A percentile compares a stretch with the other conserved stretches of the same genome.
phyloP scores from a whole-genome alignment of 2,329 filamentous ascomycete genomes.

The Aureobasidium mangrovei region DNA sequence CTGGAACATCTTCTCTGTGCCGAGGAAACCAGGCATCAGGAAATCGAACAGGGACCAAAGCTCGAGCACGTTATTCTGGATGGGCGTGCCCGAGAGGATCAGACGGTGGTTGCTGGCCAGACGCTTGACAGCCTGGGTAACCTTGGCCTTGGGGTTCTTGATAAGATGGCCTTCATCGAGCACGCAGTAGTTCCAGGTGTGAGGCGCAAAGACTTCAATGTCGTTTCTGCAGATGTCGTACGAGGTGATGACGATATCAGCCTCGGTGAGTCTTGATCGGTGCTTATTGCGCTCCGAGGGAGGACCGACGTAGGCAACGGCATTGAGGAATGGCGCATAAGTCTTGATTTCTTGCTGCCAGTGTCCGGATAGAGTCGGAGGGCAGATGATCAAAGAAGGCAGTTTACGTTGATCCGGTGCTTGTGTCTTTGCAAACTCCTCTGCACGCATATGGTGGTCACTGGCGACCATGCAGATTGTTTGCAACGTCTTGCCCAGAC shows the following conservation, averaged over 20 bases:
- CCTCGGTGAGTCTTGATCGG: constrained; percentile 59
- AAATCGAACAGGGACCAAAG: constrained; percentile 98
- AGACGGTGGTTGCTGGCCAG: constrained; percentile 86
- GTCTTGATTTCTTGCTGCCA: constrained; percentile 98
- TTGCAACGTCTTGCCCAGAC: constrained; percentile 92
- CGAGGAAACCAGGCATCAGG: constrained; percentile 95
- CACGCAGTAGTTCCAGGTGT: constrained; percentile 96
- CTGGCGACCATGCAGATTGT: constrained; percentile 97
- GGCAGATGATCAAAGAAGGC: constrained; percentile 90
- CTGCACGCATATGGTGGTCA: constrained; percentile 86
- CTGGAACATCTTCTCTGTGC: constrained; percentile 91
- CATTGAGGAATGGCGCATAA: constrained; percentile 87
- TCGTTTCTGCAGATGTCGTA: constrained; percentile 98
- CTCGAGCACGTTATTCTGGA: constrained; percentile 95
- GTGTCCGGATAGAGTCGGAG: constrained; percentile 90
- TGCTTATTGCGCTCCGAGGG: constrained; percentile 69
- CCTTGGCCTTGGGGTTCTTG: constrained; percentile 97
- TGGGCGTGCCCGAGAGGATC: constrained; percentile 92
- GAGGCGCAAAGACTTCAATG: constrained; percentile 68
- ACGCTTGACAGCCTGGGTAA: constrained; percentile 83
- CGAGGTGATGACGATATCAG: constrained; percentile 92
- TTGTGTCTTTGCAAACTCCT: constrained; percentile 78
- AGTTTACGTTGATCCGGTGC: constrained; percentile 69
- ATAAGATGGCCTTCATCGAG: constrained; percentile 96
- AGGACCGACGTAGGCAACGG: constrained; percentile 84